phyloP scores from a whole-genome alignment of 1,284 basidiomycete genomes.

The Golubevia sp. region DNA sequence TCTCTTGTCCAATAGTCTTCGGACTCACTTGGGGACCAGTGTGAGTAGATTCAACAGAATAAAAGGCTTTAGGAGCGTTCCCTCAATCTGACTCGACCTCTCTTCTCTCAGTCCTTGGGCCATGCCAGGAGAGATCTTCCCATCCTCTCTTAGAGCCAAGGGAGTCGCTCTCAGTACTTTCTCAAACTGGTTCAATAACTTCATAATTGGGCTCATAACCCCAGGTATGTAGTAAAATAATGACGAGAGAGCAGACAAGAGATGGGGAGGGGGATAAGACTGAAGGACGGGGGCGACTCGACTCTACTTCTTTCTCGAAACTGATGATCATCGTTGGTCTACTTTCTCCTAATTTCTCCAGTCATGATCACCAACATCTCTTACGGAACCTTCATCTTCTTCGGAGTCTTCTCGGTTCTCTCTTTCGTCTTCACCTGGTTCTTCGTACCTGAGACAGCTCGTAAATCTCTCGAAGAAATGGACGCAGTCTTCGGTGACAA shows the following conservation, averaged over 20 bases:
- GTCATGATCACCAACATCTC: not conserved
- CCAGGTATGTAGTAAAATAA: too few relatives aligned
- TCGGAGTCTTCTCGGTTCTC: constrained; percentile 12
- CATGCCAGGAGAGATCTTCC: constrained; percentile 49
- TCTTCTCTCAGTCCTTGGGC: too few relatives aligned
- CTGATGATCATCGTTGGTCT: not conserved
- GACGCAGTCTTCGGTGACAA: constrained; percentile 11
- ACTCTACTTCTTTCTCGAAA: not conserved
- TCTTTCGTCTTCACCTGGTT: constrained; percentile 16
- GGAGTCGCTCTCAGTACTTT: constrained; percentile 50
- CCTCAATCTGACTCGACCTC: too few relatives aligned
- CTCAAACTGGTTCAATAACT: constrained; percentile 40
- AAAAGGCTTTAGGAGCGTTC: too few relatives aligned
- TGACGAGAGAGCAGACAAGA: too few relatives aligned
- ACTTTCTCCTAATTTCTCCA: not conserved
- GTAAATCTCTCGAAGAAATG: constrained; percentile 14
- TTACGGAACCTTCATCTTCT: constrained; percentile 24
- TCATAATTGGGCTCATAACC: too few relatives aligned
- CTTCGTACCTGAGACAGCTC: constrained; percentile 26
- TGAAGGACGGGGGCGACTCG: too few relatives aligned
- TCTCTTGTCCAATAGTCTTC: not conserved
- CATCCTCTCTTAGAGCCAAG: constrained; percentile 41
- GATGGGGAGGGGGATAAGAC: too few relatives aligned
- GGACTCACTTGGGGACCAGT: constrained; percentile 10
- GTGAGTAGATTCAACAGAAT: too few relatives aligned